phyloP scores from a whole-genome alignment of 202 grass and related monocot species.

The Setaria viridis region DNA sequence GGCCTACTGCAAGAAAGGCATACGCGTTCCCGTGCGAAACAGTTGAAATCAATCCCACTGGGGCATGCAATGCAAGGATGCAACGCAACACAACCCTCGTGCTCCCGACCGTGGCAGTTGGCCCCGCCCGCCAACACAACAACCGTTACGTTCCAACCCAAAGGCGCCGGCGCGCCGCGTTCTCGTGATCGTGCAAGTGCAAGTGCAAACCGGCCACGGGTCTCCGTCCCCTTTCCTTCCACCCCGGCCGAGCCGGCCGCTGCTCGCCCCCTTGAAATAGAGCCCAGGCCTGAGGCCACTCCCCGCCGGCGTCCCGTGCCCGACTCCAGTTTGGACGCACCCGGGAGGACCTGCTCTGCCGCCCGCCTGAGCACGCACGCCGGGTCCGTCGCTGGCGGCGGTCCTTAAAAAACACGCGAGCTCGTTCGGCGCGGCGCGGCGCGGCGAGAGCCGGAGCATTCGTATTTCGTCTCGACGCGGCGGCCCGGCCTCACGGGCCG shows the following conservation, averaged over 20 bases:
- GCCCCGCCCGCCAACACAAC: background rate
- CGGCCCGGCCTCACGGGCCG: slow-evolving; percentile 29
- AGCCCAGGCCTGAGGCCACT: background rate
- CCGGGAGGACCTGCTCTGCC: background rate
- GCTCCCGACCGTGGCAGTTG: background rate
- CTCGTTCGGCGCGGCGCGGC: background rate
- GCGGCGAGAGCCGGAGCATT: background rate
- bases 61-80: no score
- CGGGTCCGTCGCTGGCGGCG: background rate
- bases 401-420: background rate
- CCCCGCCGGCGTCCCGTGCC: background rate
- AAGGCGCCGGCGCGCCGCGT: background rate
- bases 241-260: background rate
- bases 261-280: background rate
- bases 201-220: background rate
- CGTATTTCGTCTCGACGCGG: slow-evolving; percentile 36
- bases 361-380: background rate
- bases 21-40: no score
- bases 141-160: slow-evolving; percentile 23
- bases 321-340: background rate
- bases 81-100: background rate
- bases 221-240: background rate
- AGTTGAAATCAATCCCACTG: background rate
- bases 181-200: background rate
- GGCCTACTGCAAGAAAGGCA: no score